These are phyloP conservation scores for Prototheca wickerhamii DNA, from an alignment of 163 green algal species.

Conservation along the genomic window DNA sequence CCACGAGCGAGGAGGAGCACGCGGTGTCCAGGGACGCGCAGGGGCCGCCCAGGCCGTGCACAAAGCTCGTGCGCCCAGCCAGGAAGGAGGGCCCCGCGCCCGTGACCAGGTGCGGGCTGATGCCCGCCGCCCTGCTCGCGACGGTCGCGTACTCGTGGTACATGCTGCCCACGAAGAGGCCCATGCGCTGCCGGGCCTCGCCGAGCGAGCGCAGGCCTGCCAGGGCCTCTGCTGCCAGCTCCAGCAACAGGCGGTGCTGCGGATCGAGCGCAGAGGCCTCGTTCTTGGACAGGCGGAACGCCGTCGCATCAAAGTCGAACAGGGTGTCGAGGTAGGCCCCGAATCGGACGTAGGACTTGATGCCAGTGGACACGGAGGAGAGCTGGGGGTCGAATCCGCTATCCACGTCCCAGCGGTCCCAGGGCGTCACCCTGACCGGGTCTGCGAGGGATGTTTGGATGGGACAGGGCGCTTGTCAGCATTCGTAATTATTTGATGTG, in stretches of 20 bases:
- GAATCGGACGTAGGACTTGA: constrained; percentile 40
- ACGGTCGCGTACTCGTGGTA: constrained; percentile 34
- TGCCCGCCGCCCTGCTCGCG: not conserved
- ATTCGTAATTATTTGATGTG: too few species aligned
- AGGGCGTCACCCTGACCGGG: constrained; percentile 23
- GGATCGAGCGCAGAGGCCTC: constrained; percentile 64
- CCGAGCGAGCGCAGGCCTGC: constrained; percentile 7
- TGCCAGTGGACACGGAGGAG: too few species aligned
- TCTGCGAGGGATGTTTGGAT: constrained; percentile 3
- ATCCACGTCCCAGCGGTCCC: constrained; percentile 40
- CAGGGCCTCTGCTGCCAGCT: constrained; percentile 20
- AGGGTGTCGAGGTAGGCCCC: constrained; percentile 50
- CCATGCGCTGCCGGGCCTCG: constrained; percentile 7
- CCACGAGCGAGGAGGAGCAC: constrained; percentile 71
- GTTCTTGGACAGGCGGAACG: constrained; percentile 51
- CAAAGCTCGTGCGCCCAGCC: constrained; percentile 31
- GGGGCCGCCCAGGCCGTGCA: constrained; percentile 39
- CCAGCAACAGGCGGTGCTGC: constrained; percentile 65
- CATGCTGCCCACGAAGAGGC: constrained; percentile 36
- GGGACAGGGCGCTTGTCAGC: too few species aligned
- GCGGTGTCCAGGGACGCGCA: constrained; percentile 67
- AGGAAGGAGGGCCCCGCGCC: constrained; percentile 56
- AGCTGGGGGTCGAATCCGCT: constrained; percentile 10
- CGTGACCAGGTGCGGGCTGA: not conserved
- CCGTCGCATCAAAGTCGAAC: constrained; percentile 54